These are phyloP conservation scores for Triadica sebifera DNA, from an alignment of 345 rosid species.

Conservation along the genomic window DNA sequence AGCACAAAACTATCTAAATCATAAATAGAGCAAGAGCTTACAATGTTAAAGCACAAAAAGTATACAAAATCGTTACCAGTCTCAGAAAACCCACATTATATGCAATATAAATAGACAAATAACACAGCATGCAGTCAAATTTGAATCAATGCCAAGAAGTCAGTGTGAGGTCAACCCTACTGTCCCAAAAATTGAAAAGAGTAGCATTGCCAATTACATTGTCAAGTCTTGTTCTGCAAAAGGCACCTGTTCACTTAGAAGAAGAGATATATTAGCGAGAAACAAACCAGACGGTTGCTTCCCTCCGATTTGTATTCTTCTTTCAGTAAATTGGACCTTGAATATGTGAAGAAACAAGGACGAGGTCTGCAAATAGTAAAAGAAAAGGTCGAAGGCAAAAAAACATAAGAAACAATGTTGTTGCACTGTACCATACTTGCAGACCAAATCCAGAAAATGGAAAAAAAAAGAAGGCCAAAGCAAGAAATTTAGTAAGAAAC, in stretches of 20 bases:
- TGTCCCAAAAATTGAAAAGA: background rate
- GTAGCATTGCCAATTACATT: constrained; percentile 57
- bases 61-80: background rate
- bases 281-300: constrained; percentile 66
- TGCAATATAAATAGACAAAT: background rate
- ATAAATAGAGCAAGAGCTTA: background rate
- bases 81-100: background rate
- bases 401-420: background rate
- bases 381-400: background rate
- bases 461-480: no score
- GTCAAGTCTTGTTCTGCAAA: constrained; percentile 61
- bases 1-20: constrained; percentile 11
- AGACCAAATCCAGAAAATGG: background rate
- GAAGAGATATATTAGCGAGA: constrained; percentile 63
- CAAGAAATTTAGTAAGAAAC: background rate
- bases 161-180: background rate
- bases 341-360: constrained; percentile 80
- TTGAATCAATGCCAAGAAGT: background rate
- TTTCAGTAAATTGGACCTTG: constrained; percentile 78
- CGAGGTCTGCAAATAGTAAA: constrained; percentile 60
- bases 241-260: constrained; percentile 84
- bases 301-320: constrained; percentile 55
- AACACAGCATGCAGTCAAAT: background rate
- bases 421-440: constrained; percentile 12
- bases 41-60: no score